A percentile compares a stretch with the other conserved stretches of the same genome.
phyloP scores from a whole-genome alignment of 1,284 basidiomycete genomes.

The Volvariella surrecta region DNA sequence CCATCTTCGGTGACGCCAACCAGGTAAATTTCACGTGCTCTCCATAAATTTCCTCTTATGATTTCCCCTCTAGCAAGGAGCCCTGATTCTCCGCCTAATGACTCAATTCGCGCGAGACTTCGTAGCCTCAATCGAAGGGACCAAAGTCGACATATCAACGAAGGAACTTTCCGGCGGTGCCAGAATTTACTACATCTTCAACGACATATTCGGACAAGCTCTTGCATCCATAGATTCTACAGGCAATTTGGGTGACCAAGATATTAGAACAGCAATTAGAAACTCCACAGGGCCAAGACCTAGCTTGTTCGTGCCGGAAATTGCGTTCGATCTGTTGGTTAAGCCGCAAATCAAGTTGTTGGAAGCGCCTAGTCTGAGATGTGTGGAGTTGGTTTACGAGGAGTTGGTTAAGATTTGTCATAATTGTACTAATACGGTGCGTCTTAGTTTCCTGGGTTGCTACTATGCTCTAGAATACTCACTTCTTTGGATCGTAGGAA shows the following conservation, averaged over 20 bases:
- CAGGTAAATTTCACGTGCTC: conserved; percentile 38
- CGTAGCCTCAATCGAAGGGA: conserved; percentile 95
- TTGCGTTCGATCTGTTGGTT: conserved; percentile 95
- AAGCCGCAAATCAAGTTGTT: conserved; percentile 98
- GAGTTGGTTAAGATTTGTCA: conserved; percentile 99
- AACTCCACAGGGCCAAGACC: conserved; percentile 97
- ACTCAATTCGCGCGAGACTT: conserved; percentile 99
- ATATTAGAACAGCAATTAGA: conserved; percentile 96
- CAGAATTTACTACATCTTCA: conserved; percentile 99
- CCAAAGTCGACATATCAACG: conserved; percentile 94
- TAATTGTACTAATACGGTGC: conserved; percentile 86
- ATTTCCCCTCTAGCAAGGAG: conserved; percentile 55
- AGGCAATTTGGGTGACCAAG: conserved; percentile 84
- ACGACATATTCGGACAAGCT: conserved; percentile 94
- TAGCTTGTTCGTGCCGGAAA: conserved; percentile 94
- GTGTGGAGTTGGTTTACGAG: conserved; percentile 98
- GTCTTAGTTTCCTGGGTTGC: conserved; percentile 17
- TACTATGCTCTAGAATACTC: conserved; percentile 1
- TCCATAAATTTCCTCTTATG: conserved; percentile 3
- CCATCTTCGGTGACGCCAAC: conserved; percentile 89
- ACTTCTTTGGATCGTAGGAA: conserved; percentile 50
- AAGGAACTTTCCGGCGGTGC: conserved; percentile 99
- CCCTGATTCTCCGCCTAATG: conserved; percentile 91
- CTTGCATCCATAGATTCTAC: conserved; percentile 89
- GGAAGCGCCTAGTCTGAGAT: conserved; percentile 89